phyloP scores from a whole-genome alignment of 2,329 filamentous ascomycete genomes.

The Neonectria sp. region DNA sequence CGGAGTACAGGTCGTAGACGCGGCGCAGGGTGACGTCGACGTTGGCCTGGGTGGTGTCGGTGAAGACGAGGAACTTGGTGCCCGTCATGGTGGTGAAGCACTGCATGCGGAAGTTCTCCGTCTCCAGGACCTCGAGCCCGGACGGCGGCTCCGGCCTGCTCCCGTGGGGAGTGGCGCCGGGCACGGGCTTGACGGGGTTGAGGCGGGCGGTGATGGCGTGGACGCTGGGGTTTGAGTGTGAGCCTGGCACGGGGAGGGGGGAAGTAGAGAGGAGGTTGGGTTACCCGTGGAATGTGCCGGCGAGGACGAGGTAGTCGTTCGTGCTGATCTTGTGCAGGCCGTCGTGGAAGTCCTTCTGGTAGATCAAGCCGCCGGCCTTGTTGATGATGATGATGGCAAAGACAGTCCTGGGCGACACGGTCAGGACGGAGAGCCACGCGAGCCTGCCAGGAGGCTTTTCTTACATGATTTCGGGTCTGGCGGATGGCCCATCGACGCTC shows the following conservation, averaged over 20 bases:
- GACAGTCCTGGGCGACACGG: constrained; percentile 79
- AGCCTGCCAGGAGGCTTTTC: neutral
- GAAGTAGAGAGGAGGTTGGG: constrained; percentile 24
- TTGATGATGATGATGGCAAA: constrained; percentile 98
- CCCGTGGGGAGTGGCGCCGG: constrained; percentile 55
- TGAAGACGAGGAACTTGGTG: constrained; percentile 96
- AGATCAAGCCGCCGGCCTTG: constrained; percentile 97
- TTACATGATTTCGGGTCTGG: constrained; percentile 38
- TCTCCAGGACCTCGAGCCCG: constrained; percentile 93
- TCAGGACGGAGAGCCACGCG: constrained; percentile 10
- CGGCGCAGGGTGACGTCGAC: constrained; percentile 86
- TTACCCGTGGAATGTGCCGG: constrained; percentile 96
- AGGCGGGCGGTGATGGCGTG: constrained; percentile 78
- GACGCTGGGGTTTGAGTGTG: constrained; percentile 62
- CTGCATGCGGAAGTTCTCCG: constrained; percentile 93
- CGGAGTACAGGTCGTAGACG: constrained; percentile 95
- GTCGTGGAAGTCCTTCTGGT: constrained; percentile 93
- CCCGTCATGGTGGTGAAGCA: constrained; percentile 97
- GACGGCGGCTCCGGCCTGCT: constrained; percentile 75
- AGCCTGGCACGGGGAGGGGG: constrained; percentile 7
- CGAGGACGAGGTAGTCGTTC: constrained; percentile 97
- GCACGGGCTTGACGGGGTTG: constrained; percentile 65
- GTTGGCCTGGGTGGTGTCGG: constrained; percentile 88
- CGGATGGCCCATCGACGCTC: constrained; percentile 26
- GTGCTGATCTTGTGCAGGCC: constrained; percentile 89